These are phyloP conservation scores for Leishmania arabica DNA, from an alignment of 208 protist species.

Conservation along the genomic window DNA sequence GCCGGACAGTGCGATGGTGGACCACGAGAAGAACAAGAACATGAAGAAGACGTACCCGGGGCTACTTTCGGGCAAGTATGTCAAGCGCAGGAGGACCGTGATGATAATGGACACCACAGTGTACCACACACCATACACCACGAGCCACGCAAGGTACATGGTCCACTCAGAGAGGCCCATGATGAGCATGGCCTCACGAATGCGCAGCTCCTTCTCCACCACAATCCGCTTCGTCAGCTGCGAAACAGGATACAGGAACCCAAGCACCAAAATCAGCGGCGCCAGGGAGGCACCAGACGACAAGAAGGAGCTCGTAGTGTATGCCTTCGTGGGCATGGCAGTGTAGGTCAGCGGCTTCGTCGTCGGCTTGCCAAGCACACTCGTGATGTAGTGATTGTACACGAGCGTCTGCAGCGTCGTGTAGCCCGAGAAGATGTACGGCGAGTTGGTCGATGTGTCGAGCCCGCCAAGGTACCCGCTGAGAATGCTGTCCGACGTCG, in stretches of 20 bases:
- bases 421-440: constrained; percentile 43
- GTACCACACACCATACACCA: constrained; percentile 54
- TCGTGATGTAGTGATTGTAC: constrained; percentile 30
- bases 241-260: constrained; percentile 70
- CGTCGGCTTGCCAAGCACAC: neutral
- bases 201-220: constrained; percentile 78
- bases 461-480: constrained; percentile 25
- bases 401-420: constrained; percentile 34
- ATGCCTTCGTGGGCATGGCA: constrained; percentile 20
- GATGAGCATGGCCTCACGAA: constrained; percentile 80
- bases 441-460: neutral
- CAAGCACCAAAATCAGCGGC: constrained; percentile 64
- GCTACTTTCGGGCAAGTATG: constrained; percentile 40
- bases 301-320: constrained; percentile 32
- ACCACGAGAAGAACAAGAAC: constrained; percentile 50
- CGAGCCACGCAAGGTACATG: constrained; percentile 54
- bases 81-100: constrained; percentile 52
- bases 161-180: constrained; percentile 65
- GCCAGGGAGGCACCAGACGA: constrained; percentile 21
- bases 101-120: constrained; percentile 44
- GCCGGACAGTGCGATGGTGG: constrained; percentile 41
- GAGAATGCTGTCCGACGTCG: neutral
- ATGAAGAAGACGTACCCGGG: constrained; percentile 48
- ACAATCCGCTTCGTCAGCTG: constrained; percentile 75
- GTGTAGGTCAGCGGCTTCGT: constrained; percentile 29